These are phyloP conservation scores for Albizia julibrissin DNA, from an alignment of 306 rosid genomes.

Conservation along the genomic window DNA sequence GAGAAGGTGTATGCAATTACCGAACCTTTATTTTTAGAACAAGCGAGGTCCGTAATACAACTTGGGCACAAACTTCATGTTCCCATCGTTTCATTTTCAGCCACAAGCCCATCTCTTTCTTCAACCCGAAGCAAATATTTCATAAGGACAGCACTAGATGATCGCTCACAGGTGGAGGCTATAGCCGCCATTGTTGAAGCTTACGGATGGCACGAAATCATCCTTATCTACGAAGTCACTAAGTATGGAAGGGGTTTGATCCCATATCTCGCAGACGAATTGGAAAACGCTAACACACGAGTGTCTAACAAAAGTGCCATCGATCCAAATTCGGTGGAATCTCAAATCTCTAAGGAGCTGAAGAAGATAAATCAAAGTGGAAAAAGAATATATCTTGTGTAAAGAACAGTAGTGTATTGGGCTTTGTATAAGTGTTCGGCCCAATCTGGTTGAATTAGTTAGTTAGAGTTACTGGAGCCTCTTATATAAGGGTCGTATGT, in stretches of 20 bases:
- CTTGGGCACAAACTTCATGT: constrained; percentile 32
- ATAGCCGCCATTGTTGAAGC: constrained; percentile 30
- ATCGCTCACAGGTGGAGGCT: constrained; percentile 30
- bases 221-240: constrained; percentile 42
- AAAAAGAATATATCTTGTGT: constrained; percentile 36
- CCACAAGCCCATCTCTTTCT: constrained; percentile 47
- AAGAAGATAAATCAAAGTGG: neutral
- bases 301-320: constrained; percentile 29
- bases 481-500: too few species aligned
- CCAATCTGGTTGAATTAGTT: too few species aligned
- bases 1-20: constrained; percentile 39
- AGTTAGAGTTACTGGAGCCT: too few species aligned
- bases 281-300: constrained; percentile 21
- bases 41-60: constrained; percentile 39
- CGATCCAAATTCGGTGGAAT: neutral
- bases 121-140: constrained; percentile 32
- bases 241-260: constrained; percentile 42
- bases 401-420: too few species aligned
- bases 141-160: constrained; percentile 39
- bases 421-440: too few species aligned
- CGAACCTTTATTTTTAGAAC: constrained; percentile 37
- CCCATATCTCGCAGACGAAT: constrained; percentile 35
- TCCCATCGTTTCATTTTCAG: constrained; percentile 39
- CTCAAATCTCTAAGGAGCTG: constrained; percentile 14
- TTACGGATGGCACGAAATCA: constrained; percentile 42